Base-by-base conservation (phyloP, 805 yeast species). In the Candida sonorensis region DNA sequence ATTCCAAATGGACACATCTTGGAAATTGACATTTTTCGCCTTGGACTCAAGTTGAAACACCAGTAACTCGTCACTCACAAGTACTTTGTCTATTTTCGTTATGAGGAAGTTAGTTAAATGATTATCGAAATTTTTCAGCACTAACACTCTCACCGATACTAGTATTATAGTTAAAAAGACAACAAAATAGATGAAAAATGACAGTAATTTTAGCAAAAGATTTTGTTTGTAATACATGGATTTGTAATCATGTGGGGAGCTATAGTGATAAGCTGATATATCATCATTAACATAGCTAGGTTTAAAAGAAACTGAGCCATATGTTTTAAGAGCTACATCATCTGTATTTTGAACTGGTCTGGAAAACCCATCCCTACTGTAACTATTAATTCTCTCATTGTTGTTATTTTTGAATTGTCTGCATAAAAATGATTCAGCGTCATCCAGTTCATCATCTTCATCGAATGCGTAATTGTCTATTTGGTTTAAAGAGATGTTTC, bases 221-320 rank as follows among this genome's bases (percentile, higher is more conserved):
- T 44, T 46, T 28, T 51, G 55, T 17, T 38, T 45, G 17, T 48
- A 49, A 27, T 52, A 46, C 20, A 43, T 36, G 13, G 57, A 47
- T 26, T 49, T 51, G 38, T 53, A 55, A 36, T 57, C 51, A 37
- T 57, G 62, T 1, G 62, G 61, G 2, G 62, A 55, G 14, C 44
- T 46, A 27, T 42, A 42, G 22, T 42, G 37, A 21, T 38, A 42
- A 10, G 43, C 45, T 10, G 43, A 39, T 8, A 44, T 23, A 10
- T 31, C 30, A 15, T 39, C 42, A 19, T 40, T n/a, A n/a, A n/a
- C 50, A 14, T 27, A 31, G 14, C 36, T 41, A 22, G 40, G 18
- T 29, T 39, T 44, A 11, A 31, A 30, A 1, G 45, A 19, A 8
- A 36, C 28, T 2, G 46, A 30, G 8, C 45, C 44, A 23, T 41